Base-by-base conservation (phyloP, 306 rosid species). In the Sicyos edulis region DNA sequence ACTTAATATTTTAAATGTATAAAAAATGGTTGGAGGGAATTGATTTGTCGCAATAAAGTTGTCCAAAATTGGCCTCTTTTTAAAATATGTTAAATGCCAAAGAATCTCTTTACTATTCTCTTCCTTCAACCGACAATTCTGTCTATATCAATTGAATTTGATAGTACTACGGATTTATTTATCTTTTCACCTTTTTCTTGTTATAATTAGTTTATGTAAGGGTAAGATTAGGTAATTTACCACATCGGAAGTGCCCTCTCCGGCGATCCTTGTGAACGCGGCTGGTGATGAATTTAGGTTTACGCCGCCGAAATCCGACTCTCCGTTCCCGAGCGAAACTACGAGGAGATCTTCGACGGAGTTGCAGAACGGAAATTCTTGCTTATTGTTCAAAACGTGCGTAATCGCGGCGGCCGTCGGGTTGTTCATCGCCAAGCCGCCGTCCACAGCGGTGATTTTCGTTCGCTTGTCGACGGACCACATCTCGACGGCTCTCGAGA, bases 291-390 rank as follows among this genome's bases (percentile, higher is more conserved):
- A 34, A 51, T 50, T 66, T 1, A 64, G 50, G 19, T 80, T 76
- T 49, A 80, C 87, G 58, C 78, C 68, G 72, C 82, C 79, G n/a
- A 84, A 80, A 65, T 82, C 88, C 0, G 91, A 87, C 64, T 88
- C 96, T 56, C 96, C 98, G 78, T 92, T 92, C n/a, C 98, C 98
- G 0, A 92, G 86, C 0, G 98, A 92, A 24, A 88, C 85, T 1
- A 90, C 98, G 24, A 90, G 53, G 12, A 92, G 77, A 73, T 88
- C 98, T 20, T 91, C 84, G 1, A 92, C 96, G 29, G 82, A 80
- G 67, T 82, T 85, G 65, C 98, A 92, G 21, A 90, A 85, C 0
- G 98, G 98, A 49, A 92, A 92, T 86, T 92, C 98, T 73, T 80
- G 93, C 80, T 92, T 92, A 29, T 92, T 92, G 54, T 90, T 87